Evolutionary conservation across 1,284 basidiomycete species (phyloP).

Genomic region (Rhodotorula sp.): DNA sequence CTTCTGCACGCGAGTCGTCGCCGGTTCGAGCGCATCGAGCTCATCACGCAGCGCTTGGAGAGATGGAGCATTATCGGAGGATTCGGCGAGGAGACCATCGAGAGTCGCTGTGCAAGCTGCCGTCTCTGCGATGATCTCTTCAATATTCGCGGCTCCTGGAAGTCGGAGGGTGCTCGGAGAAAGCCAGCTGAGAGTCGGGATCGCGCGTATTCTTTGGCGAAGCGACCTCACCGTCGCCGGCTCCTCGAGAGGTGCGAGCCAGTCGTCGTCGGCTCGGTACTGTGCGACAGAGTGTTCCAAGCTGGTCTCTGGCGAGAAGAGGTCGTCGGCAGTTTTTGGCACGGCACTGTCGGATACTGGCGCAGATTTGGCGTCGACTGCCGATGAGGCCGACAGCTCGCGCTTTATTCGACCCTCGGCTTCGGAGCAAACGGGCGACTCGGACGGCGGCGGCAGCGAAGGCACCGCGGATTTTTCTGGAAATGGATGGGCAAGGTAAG

Average conservation of each 20-base stretch:
- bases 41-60: conserved; percentile 55
- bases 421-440: too few species aligned
- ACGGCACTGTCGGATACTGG: too few species aligned
- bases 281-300: not conserved
- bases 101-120: conserved; percentile 48
- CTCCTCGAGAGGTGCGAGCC: too few species aligned
- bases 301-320: not conserved
- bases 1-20: conserved; percentile 59
- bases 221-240: not conserved
- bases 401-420: too few species aligned
- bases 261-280: not conserved
- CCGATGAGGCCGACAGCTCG: too few species aligned
- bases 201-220: not conserved
- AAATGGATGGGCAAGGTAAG: too few species aligned
- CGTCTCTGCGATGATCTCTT: conserved; percentile 52
- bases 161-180: conserved; percentile 3
- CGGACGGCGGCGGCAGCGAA: too few species aligned
- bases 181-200: conserved; percentile 13
- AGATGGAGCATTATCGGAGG: conserved; percentile 2
- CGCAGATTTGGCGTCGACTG: too few species aligned
- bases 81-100: conserved; percentile 27
- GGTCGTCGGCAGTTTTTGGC: not conserved
- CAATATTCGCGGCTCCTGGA: conserved; percentile 48
- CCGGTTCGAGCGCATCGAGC: conserved; percentile 60
- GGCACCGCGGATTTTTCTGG: too few species aligned